A percentile compares a stretch with the other conserved stretches of the same genome.
These are phyloP conservation scores for Cercospora beticola DNA, from an alignment of 2,329 filamentous ascomycete species.

Conservation along the genomic window DNA sequence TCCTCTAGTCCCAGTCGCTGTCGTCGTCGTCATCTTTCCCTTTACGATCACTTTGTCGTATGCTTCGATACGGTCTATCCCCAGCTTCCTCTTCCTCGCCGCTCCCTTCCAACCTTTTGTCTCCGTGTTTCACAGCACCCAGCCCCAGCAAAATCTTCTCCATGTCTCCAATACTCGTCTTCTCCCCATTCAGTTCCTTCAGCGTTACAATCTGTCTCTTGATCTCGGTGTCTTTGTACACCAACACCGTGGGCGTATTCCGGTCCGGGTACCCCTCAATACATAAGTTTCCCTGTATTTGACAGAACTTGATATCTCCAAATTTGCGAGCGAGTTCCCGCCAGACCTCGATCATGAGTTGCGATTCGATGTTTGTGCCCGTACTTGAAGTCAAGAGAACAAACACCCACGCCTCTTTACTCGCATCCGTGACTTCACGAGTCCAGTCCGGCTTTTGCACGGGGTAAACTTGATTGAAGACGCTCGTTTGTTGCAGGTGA, in stretches of 20 bases:
- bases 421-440: slow-evolving; percentile 88
- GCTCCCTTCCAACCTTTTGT: slow-evolving; percentile 70
- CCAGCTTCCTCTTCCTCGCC: slow-evolving; percentile 54
- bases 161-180: slow-evolving; percentile 65
- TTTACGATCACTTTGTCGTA: slow-evolving; percentile 34
- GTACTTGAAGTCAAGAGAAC: slow-evolving; percentile 79
- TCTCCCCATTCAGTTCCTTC: slow-evolving; percentile 70
- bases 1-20: slow-evolving; percentile 56
- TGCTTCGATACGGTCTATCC: slow-evolving; percentile 19
- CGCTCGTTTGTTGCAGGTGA: slow-evolving; percentile 69
- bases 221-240: slow-evolving; percentile 92
- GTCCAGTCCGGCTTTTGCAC: slow-evolving; percentile 92
- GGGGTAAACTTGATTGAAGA: slow-evolving; percentile 89
- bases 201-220: slow-evolving; percentile 89
- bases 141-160: slow-evolving; percentile 79
- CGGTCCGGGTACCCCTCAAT: slow-evolving; percentile 95
- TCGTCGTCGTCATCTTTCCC: slow-evolving; percentile 51
- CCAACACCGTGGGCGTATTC: slow-evolving; percentile 90
- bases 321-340: slow-evolving; percentile 78
- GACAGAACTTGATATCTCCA: slow-evolving; percentile 95
- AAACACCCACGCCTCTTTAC: slow-evolving; percentile 64
- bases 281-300: slow-evolving; percentile 87
- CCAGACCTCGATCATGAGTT: slow-evolving; percentile 82
- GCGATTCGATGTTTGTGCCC: slow-evolving; percentile 80
- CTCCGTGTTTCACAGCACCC: slow-evolving; percentile 74